A percentile compares a stretch with the other conserved stretches of the same genome.
phyloP scores from a whole-genome alignment of 1,284 basidiomycete species.

The Fistulinella cinereoalba region DNA sequence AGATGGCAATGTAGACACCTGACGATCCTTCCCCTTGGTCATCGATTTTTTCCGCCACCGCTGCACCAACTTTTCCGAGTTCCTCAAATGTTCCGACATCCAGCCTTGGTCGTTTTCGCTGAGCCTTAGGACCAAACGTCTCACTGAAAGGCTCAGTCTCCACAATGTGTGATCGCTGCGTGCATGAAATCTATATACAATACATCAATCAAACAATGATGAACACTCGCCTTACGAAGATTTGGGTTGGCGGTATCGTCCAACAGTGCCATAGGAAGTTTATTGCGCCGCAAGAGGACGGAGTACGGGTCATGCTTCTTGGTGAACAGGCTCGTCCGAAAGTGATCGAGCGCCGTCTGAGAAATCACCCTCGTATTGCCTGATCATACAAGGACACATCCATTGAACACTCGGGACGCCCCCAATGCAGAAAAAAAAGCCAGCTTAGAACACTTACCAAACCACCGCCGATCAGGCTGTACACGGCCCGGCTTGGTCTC shows the following conservation, averaged over 20 bases:
- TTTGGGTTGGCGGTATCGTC: conserved; percentile 83
- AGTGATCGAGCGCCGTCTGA: conserved; percentile 93
- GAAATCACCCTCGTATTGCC: conserved; percentile 98
- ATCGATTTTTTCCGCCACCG: conserved; percentile 29
- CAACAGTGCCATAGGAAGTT: conserved; percentile 90
- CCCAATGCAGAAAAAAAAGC: no score
- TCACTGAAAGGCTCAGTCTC: conserved; percentile 91
- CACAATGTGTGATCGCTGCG: conserved; percentile 83
- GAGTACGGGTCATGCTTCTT: conserved; percentile 93
- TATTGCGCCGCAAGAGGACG: conserved; percentile 87
- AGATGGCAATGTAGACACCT: conserved; percentile 12
- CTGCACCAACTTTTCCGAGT: conserved; percentile 65
- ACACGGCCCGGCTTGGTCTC: conserved; percentile 87
- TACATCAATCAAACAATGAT: neutral
- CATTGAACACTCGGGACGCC: conserved; percentile 7
- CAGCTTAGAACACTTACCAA: conserved; percentile 75
- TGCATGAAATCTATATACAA: neutral
- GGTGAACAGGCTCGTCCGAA: conserved; percentile 78
- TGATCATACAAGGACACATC: conserved; percentile 30
- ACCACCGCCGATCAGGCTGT: conserved; percentile 93
- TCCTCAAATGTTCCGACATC: conserved; percentile 88
- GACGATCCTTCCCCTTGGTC: conserved; percentile 7
- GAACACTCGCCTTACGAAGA: conserved; percentile 61
- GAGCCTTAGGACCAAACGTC: conserved; percentile 92
- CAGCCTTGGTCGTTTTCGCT: conserved; percentile 83